phyloP scores from a whole-genome alignment of 805 yeast genomes.

The Teunomyces funiuensis region DNA sequence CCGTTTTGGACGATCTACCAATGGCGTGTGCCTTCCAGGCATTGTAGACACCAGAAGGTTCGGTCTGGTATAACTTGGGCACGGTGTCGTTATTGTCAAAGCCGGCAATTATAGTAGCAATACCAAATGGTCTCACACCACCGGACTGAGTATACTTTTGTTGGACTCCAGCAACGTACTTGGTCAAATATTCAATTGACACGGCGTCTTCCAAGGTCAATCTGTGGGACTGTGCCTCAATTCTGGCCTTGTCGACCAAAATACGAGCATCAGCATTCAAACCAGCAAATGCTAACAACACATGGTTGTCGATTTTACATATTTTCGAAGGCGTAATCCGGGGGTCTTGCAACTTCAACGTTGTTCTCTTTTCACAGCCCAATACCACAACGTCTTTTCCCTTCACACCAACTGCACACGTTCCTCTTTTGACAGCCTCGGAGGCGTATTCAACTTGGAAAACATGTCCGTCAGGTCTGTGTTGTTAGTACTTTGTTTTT shows the following conservation, averaged over 20 bases:
- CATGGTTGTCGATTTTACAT: conserved; percentile 86
- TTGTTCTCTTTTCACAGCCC: conserved; percentile 96
- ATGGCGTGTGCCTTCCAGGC: conserved; percentile 99
- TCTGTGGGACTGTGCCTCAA: conserved; percentile 94
- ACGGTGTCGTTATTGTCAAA: conserved; percentile 81
- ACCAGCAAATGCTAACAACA: conserved; percentile 93
- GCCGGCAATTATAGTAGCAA: conserved; percentile 92
- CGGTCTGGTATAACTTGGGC: conserved; percentile 90
- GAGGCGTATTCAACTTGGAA: conserved; percentile 98
- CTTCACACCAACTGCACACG: conserved; percentile 96
- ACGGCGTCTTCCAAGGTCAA: conserved; percentile 95
- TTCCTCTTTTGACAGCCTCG: conserved; percentile 97
- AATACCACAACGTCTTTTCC: conserved; percentile 86
- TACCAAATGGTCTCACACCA: conserved; percentile 98
- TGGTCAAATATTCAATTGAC: conserved; percentile 85
- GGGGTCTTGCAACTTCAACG: conserved; percentile 93
- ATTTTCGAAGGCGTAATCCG: conserved; percentile 94
- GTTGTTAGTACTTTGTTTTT: background rate
- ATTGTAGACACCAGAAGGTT: conserved; percentile 94
- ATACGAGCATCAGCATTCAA: conserved; percentile 98
- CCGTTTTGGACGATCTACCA: conserved; percentile 93
- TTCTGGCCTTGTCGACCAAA: conserved; percentile 90
- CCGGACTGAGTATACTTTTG: conserved; percentile 97
- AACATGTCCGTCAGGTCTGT: conserved; percentile 97
- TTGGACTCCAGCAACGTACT: conserved; percentile 96